Base-by-base conservation (phyloP, 352 stramenopile genomes). In the Globisporangium megalacanthum region DNA sequence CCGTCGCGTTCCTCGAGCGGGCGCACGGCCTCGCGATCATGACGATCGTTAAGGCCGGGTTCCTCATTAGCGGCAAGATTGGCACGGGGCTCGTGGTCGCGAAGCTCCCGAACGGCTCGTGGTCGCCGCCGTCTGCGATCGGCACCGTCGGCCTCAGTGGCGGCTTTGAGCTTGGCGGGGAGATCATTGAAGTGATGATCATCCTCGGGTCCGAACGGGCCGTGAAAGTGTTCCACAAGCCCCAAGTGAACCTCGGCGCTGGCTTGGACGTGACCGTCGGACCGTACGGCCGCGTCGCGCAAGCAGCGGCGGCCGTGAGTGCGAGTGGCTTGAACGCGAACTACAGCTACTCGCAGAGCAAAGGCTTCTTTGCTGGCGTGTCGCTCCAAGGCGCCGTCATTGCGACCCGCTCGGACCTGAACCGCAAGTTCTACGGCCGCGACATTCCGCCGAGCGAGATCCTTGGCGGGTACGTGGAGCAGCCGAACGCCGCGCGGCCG, bases 151-250 rank as follows among this genome's bases (percentile, higher is more conserved):
- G 93, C 9, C 80, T 98, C 51, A 85, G 86, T 10, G 77, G 75
- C 69, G 92, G 93, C 35, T 81, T 92, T 5, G 73, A 98, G 55
- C 73, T 84, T 25, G 93, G 94, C 33, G 92, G 90, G 13, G 91
- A 98, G 68, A 70, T 98, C 14, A 89, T 95, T 10, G 92, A 98
- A 75, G 88, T 98, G 54, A 89, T 98, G 60, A 97, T 98, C 69
- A 86, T 98, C 45, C 75, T 98, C 31, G 96, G 96, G 65, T 97
- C 84, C 0, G 75, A 94, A 22, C 83, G 86, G 20, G 89, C 95
- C 0, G 90, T 98, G 17, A 86, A 97, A 60, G 77, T 98, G 10
- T 95, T 98, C 64, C 84, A 95, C 60, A 66, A 84, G 65, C 82
- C 83, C 49, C 75, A 94, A 49, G 72, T 98, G 22, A 96, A 96